These are phyloP conservation scores for Leccinum fibrillosum DNA, from an alignment of 768 basidiomycete genomes.

Conservation along the genomic window DNA sequence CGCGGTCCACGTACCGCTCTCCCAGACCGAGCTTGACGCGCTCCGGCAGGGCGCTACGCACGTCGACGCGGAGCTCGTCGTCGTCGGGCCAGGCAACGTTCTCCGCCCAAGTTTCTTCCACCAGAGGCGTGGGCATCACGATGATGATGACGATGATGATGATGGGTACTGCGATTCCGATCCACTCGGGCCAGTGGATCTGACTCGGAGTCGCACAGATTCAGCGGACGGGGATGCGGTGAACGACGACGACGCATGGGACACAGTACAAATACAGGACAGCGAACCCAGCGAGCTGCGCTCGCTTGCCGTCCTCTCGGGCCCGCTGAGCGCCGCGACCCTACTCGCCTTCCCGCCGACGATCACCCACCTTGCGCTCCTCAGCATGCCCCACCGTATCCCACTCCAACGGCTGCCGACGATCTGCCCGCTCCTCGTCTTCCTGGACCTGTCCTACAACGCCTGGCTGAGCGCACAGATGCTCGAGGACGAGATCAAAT, in stretches of 20 bases:
- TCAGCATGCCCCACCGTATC: slow-evolving; percentile 47
- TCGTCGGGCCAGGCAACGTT: slow-evolving; percentile 53
- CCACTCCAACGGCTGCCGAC: slow-evolving; percentile 56
- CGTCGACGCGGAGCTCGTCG: slow-evolving; percentile 59
- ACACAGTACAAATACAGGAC: slow-evolving; percentile 25
- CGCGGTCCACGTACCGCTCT: slow-evolving; percentile 56
- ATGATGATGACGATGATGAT: no score
- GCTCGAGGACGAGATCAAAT: slow-evolving; percentile 48
- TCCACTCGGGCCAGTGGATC: neutral
- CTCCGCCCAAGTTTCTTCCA: slow-evolving; percentile 44
- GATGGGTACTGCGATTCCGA: neutral
- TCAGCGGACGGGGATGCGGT: neutral
- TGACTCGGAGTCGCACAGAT: neutral
- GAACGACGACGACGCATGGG: slow-evolving; percentile 36
- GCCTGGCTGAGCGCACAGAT: slow-evolving; percentile 38
- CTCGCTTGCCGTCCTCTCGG: slow-evolving; percentile 51
- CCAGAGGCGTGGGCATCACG: neutral
- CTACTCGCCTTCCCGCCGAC: slow-evolving; percentile 59
- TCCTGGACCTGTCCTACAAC: slow-evolving; percentile 71
- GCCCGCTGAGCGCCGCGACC: slow-evolving; percentile 41
- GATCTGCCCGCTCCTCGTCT: slow-evolving; percentile 56
- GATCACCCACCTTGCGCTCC: slow-evolving; percentile 57
- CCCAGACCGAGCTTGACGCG: slow-evolving; percentile 45
- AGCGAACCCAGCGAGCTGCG: slow-evolving; percentile 38
- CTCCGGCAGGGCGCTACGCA: slow-evolving; percentile 51